Evolutionary conservation across 352 stramenopile species (phyloP).

Genomic region (Stramenopiles sp.): DNA sequence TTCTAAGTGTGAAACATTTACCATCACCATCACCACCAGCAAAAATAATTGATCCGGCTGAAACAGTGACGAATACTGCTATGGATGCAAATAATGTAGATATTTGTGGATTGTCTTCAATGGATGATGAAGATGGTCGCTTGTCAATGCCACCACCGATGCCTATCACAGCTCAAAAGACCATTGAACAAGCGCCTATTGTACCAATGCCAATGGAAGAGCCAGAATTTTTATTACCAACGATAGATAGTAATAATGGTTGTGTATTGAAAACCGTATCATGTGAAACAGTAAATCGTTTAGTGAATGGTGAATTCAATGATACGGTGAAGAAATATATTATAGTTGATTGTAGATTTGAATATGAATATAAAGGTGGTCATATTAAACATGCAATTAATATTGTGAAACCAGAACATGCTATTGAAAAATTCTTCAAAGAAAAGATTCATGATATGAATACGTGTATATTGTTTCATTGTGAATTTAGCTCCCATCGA

Average conservation of each 20-base stretch:
- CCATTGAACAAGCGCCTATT: not conserved
- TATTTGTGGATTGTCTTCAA: not conserved
- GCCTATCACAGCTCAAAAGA: no score
- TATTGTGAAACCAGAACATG: constrained; percentile 26
- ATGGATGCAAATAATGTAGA: not conserved
- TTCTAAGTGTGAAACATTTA: not conserved
- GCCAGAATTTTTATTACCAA: not conserved
- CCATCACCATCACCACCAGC: not conserved
- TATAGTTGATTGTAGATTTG: constrained; percentile 37
- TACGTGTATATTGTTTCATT: constrained; percentile 38
- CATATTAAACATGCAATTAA: constrained; percentile 26
- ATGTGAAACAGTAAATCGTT: not conserved
- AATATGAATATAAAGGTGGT: constrained; percentile 31
- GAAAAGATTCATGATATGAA: constrained; percentile 17
- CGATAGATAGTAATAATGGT: not conserved
- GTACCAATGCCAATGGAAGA: not conserved
- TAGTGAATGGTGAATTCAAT: constrained; percentile 26
- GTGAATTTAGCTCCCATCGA: constrained; percentile 40
- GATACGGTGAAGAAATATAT: constrained; percentile 20
- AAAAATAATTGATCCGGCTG: not conserved
- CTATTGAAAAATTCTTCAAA: constrained; percentile 29
- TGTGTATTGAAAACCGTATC: not conserved
- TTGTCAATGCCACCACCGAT: no score
- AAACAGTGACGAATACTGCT: not conserved
- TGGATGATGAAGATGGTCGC: no score